Base-by-base conservation (phyloP, 768 basidiomycete species). In the Mycena amicta region DNA sequence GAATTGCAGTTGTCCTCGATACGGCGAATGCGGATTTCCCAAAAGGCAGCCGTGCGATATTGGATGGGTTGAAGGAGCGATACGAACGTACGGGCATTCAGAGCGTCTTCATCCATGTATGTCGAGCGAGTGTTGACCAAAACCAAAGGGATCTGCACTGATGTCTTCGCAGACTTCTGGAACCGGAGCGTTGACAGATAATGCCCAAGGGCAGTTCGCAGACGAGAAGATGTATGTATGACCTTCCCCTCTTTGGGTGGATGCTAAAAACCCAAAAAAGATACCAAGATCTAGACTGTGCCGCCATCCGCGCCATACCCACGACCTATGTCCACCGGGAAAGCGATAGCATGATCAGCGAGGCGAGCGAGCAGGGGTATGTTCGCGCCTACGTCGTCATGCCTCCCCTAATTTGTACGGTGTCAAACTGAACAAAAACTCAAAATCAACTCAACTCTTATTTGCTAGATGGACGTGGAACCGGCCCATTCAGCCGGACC, bases 231-330 rank as follows among this genome's bases (percentile, higher is more conserved):
- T 64, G 63, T 64, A 22, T n/a, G 63, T 23, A 20, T 22, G 33
- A 8, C 25, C 16, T 40, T 2, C n/a, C 18, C n/a, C n/a, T 26
- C 25, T 29, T 46, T 16, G 11, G 4, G 12, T 30, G 46, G 15
- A 3, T n/a, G n/a, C n/a, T 5, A 64, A 45, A 26, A 29, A 13
- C 8, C 6, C 25, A 12, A 13, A 22, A 12, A 8, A 49, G 63
- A 53, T 64, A 64, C 49, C 52, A 61, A 20, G 63, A 64, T 28
- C 50, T 55, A 25, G 63, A 64, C 57, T 64, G 63, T 25, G 55
- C 57, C 30, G 63, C 57, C 23, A 64, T 61, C 26, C 56, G 63
- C 16, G 56, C 63, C 0, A 61, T 64, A n/a, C 60, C 60, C 3
- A 39, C 28, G 15, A 61, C 53, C 11, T 64, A 64, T 22, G 63